Evolutionary conservation across 2,329 filamentous ascomycete species (phyloP).

Genomic region (Aspergillus tamarii): DNA sequence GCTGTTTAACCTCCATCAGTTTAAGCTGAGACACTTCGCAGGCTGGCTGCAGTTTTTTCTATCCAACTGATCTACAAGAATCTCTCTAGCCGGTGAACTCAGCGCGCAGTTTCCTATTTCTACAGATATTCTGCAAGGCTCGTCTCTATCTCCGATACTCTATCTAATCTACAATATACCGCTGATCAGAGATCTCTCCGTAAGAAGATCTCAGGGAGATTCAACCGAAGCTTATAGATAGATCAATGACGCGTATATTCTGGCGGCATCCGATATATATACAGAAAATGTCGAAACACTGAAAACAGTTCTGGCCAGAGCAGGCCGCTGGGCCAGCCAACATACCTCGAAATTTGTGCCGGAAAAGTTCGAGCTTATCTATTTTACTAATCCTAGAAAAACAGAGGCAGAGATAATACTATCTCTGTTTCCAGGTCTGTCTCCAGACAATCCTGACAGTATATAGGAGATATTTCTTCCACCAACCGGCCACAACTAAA

Average conservation of each 20-base stretch:
- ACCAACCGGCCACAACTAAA: no score
- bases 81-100: constrained; percentile 4
- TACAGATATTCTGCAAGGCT: constrained; percentile 10
- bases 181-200: neutral
- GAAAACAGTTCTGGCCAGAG: neutral
- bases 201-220: fast-evolving
- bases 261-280: neutral
- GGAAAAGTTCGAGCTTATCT: constrained; percentile 14
- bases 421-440: no score
- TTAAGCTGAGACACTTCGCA: neutral
- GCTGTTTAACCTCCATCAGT: neutral
- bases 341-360: constrained; percentile 12
- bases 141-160: constrained; percentile 28
- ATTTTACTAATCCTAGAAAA: constrained; percentile 9
- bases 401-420: no score
- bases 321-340: neutral
- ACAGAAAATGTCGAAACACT: neutral
- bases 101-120: neutral
- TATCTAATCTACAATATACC: constrained; percentile 30
- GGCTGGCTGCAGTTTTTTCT: constrained; percentile 8
- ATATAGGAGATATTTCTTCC: no score
- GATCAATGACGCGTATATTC: neutral
- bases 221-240: neutral
- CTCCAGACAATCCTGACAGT: no score
- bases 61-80: neutral